Base-by-base conservation (phyloP, 352 stramenopile species). In the Blastocystis sp. region DNA sequence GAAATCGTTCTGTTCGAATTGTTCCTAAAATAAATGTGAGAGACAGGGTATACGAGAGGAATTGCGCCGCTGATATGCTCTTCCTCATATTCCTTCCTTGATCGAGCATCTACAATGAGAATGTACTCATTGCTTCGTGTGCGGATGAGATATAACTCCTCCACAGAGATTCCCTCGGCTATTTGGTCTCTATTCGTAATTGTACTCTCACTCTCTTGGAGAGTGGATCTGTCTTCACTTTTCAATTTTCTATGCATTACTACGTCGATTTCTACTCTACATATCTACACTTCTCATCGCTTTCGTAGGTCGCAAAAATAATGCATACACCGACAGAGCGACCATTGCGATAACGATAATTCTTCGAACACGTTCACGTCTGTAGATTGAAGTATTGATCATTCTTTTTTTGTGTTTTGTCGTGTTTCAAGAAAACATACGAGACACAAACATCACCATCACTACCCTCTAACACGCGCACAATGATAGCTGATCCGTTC, bases 51-150 rank as follows among this genome's bases (percentile, higher is more conserved):
- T 3, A 84, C 73, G 50, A 84, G 73, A 55, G 73, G 62, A 7
- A 54, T 15, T 1, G 43, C 55, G 41, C 73, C 55, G 2, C 15
- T 45, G 55, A 84, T 84, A 45, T 84, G 73, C 11, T 20, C 54
- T 34, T 26, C 54, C 0, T 84, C 29, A 20, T 41, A 84, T 47
- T 84, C 73, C 20, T 84, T 29, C 26, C 68, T 53, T 53, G n/a
- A 66, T 50, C 73, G 43, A 8, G 73, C 73, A 45, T 84, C 73
- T 7, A 84, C 47, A 11, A 84, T 66, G 4, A 34, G 53, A 13
- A 84, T 64, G 8, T 54, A 45, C 26, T 84, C 73, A 53, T 84
- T 84, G 53, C 73, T 84, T 26, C 20, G 47, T 13, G 73, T 84
- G 56, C 53, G 39, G 26, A 84, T 84, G 9, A 66, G 23, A 43